Conservation (phyloP, 257 asterid genomes). For the Anisodus acutangulus region DNA sequence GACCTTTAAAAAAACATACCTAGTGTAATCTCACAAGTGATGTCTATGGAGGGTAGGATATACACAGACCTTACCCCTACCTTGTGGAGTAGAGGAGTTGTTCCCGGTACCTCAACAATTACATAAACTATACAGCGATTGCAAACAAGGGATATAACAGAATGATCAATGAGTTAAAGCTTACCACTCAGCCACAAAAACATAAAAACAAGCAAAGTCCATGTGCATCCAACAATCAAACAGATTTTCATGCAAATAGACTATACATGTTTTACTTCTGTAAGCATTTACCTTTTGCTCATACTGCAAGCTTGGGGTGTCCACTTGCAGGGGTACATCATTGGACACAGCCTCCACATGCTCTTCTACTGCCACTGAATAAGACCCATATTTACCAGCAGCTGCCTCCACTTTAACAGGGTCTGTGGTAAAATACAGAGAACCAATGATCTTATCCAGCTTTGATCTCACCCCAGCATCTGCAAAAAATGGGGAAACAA, state of each 20-base stretch:
- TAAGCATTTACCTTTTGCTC: conserved; percentile 53
- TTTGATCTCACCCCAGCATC: conserved; percentile 66
- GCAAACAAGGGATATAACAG: not conserved
- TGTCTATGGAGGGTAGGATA: not conserved
- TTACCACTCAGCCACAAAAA: not conserved
- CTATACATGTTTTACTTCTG: not conserved
- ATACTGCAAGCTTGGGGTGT: conserved; percentile 46
- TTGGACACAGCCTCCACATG: conserved; percentile 42
- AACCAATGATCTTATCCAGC: conserved; percentile 68
- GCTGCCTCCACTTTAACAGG: conserved; percentile 68
- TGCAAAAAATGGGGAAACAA: conserved; percentile 33
- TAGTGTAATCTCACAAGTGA: too few species aligned
- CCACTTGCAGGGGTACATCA: conserved; percentile 43
- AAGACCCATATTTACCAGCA: conserved; percentile 61
- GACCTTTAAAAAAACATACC: not conserved
- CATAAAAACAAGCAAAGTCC: not conserved
- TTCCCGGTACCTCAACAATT: not conserved
- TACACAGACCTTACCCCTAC: not conserved
- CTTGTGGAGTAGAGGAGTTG: not conserved
- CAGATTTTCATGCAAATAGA: not conserved
- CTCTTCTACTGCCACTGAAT: conserved; percentile 58
- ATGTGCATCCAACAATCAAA: not conserved
- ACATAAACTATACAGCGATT: not conserved
- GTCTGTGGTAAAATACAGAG: conserved; percentile 63
- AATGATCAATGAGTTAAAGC: not conserved